Conservation (phyloP, 2,329 filamentous ascomycete species). For the Hypoxylon sp. region DNA sequence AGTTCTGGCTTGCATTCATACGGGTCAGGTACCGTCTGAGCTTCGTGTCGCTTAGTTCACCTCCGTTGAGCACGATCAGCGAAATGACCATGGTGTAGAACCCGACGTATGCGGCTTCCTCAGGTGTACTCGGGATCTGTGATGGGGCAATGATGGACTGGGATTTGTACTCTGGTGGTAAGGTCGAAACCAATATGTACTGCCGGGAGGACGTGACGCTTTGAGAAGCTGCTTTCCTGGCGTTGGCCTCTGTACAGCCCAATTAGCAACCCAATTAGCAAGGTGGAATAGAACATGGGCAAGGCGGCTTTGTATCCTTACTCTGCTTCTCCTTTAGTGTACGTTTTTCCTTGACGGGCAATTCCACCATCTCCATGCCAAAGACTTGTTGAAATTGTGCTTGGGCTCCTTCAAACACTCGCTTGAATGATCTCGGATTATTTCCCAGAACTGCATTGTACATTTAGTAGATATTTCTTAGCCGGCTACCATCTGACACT, state of each 20-base stretch:
- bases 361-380: constrained; percentile 92
- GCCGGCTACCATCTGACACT: not conserved
- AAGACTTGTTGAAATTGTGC: constrained; percentile 78
- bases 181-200: constrained; percentile 82
- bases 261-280: constrained; percentile 31
- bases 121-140: constrained; percentile 72
- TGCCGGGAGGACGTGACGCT: constrained; percentile 72
- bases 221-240: constrained; percentile 60
- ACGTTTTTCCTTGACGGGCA: constrained; percentile 85
- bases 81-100: constrained; percentile 86
- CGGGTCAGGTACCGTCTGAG: constrained; percentile 81
- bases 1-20: constrained; percentile 81
- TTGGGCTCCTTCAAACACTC: constrained; percentile 84
- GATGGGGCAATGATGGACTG: constrained; percentile 78
- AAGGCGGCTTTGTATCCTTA: constrained; percentile 59
- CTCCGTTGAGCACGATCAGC: constrained; percentile 81
- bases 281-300: not conserved
- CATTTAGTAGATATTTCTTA: not conserved
- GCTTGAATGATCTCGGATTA: constrained; percentile 78
- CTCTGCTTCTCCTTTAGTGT: constrained; percentile 81
- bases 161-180: constrained; percentile 78
- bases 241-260: constrained; percentile 53
- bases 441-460: constrained; percentile 77
- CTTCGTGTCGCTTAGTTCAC: constrained; percentile 81
- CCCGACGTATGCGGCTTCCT: constrained; percentile 84